A percentile compares a stretch with the other conserved stretches of the same genome.
phyloP scores from a whole-genome alignment of 2,329 filamentous ascomycete genomes.

The Teratosphaeria gauchensis region DNA sequence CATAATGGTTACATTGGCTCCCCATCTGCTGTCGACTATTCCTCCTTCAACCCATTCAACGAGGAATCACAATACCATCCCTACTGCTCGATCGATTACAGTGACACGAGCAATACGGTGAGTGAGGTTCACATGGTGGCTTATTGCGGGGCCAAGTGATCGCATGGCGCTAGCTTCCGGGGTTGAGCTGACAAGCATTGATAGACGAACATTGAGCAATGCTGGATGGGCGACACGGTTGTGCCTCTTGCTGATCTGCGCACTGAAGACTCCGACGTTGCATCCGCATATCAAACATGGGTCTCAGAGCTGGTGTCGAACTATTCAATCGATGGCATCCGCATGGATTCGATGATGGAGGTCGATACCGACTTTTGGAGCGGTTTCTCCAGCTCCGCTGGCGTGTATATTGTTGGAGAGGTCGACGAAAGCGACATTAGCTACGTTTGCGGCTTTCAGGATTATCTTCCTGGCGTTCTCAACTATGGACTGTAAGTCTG shows the following conservation, averaged over 20 bases:
- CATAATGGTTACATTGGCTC: conserved; percentile 44
- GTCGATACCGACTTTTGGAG: conserved; percentile 35
- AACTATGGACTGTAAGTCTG: conserved; percentile 35
- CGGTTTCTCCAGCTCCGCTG: conserved; percentile 13
- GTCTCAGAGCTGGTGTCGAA: conserved; percentile 47
- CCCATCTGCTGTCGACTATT: conserved; percentile 43
- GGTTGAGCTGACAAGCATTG: background rate
- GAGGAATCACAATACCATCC: conserved; percentile 50
- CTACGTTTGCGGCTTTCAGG: conserved; percentile 35
- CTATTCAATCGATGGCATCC: conserved; percentile 51
- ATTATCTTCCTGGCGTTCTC: conserved; percentile 35
- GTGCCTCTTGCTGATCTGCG: conserved; percentile 54
- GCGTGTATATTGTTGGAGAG: conserved; percentile 40
- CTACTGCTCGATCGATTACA: conserved; percentile 49
- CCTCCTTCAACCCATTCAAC: conserved; percentile 45
- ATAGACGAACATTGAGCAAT: conserved; percentile 31
- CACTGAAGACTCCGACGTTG: conserved; percentile 44
- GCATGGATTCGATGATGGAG: conserved; percentile 42
- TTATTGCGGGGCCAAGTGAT: background rate
- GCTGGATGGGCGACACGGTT: conserved; percentile 46
- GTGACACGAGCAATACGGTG: conserved; percentile 22
- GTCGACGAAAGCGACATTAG: conserved; percentile 30
- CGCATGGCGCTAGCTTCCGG: background rate
- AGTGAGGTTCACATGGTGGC: background rate
- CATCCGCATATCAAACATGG: conserved; percentile 48